These are phyloP conservation scores for Microdochium paspali DNA, from an alignment of 2,329 filamentous ascomycete genomes.

Conservation along the genomic window DNA sequence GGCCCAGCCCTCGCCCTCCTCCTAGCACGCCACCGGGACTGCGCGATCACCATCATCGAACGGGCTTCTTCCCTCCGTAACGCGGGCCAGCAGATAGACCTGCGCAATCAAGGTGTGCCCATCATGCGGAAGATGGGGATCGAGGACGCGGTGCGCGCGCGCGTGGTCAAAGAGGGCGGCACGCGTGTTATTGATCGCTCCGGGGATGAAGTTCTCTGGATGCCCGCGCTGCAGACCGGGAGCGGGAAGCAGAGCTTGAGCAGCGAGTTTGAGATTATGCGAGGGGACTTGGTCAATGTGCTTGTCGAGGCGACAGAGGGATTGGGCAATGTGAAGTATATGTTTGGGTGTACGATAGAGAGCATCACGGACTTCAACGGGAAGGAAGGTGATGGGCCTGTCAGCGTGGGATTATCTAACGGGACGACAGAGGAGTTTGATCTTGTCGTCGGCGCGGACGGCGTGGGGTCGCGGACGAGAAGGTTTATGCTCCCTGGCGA, in stretches of 20 bases:
- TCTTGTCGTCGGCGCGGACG: constrained; percentile 44
- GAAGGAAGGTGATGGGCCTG: constrained; percentile 13
- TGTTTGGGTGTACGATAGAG: constrained; percentile 12
- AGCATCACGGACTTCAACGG: constrained; percentile 13
- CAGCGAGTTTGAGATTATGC: constrained; percentile 25
- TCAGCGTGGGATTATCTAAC: constrained; percentile 27
- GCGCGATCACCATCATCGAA: constrained; percentile 31
- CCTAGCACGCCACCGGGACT: constrained; percentile 18
- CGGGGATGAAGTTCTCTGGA: constrained; percentile 12
- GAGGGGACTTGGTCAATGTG: constrained; percentile 22
- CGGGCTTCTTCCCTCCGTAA: constrained; percentile 24
- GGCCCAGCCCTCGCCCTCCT: constrained; percentile 32
- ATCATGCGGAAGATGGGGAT: constrained; percentile 29
- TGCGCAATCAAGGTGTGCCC: constrained; percentile 28
- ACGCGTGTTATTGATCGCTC: constrained; percentile 24
- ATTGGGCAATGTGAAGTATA: constrained; percentile 13
- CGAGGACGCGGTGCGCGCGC: constrained; percentile 21
- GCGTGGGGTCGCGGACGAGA: constrained; percentile 36
- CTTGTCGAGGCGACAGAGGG: constrained; percentile 18
- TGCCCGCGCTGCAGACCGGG: constrained; percentile 17
- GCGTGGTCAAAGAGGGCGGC: constrained; percentile 29
- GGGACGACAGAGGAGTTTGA: constrained; percentile 34
- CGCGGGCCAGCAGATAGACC: constrained; percentile 33
- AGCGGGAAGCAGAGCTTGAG: constrained; percentile 20
- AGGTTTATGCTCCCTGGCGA: constrained; percentile 21